Evolutionary conservation across 2,329 filamentous ascomycete genomes (phyloP).

Genomic region (Pseudocercospora eumusae): DNA sequence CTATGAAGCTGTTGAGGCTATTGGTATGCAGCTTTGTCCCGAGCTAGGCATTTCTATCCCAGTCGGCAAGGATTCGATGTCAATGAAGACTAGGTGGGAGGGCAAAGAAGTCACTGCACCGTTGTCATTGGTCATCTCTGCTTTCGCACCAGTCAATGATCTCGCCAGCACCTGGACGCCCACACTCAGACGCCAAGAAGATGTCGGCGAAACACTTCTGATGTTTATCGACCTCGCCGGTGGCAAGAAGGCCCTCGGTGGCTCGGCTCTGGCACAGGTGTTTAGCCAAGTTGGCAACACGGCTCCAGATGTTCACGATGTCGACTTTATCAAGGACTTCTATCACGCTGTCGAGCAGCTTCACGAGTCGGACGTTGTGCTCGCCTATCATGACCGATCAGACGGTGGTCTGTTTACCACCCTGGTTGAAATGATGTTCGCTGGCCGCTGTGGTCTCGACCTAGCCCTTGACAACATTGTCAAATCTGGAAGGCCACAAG

Average conservation of each 20-base stretch:
- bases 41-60: conserved; percentile 89
- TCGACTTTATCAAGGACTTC: conserved; percentile 80
- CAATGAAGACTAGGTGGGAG: conserved; percentile 97
- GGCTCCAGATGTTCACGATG: conserved; percentile 80
- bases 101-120: conserved; percentile 87
- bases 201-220: conserved; percentile 84
- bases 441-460: conserved; percentile 84
- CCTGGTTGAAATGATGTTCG: conserved; percentile 96
- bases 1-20: conserved; percentile 90
- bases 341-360: conserved; percentile 79
- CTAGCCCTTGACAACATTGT: conserved; percentile 77
- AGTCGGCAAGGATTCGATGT: conserved; percentile 97
- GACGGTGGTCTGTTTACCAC: conserved; percentile 92
- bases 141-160: conserved; percentile 81
- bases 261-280: conserved; percentile 86
- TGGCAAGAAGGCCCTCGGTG: conserved; percentile 79
- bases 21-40: conserved; percentile 89
- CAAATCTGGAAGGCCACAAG: conserved; percentile 56
- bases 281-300: conserved; percentile 84
- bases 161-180: conserved; percentile 92
- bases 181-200: conserved; percentile 75
- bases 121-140: conserved; percentile 85
- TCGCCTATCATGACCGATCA: conserved; percentile 92
- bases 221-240: conserved; percentile 88
- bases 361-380: conserved; percentile 69